Base-by-base conservation (phyloP, 2,329 filamentous ascomycete species). In the Dryadomyces sulphureus region DNA sequence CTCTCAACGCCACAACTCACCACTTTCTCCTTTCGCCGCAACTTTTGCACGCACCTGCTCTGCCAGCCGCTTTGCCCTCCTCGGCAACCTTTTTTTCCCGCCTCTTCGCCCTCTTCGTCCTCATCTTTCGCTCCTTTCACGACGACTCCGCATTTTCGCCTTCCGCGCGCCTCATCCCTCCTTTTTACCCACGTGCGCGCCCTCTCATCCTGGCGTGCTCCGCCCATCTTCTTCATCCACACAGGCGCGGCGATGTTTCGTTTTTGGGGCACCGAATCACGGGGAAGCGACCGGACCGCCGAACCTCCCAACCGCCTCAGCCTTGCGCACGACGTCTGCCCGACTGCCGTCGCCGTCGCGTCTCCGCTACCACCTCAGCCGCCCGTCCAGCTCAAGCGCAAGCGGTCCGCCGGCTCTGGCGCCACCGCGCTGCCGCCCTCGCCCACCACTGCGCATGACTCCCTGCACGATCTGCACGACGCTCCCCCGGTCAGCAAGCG, bases 241-340 rank as follows among this genome's bases (percentile, higher is more conserved):
- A 56, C 60, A 61, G 30, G 6, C 34, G 64, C 67, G 63, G 66
- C 67, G 63, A 79, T 79, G 75, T 78, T 79, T 63, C 68, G 72
- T 54, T 74, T 78, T 58, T 79, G 74, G 72, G 65, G 67, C 57
- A 68, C 70, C 56, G 75, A 77, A 56, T 63, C 69, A 53, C 68
- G 69, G 69, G 71, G 68, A 68, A 71, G 67, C 64, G 72, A 77
- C 48, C 68, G 66, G 61, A 61, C 65, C 52, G 58, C 67, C 56
- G 62, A 66, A 54, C 59, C 61, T 48, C 54, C 32, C 59, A 50
- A 50, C 43, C 38, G 45, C 17, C 43, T 59, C 58, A 51, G 53
- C 54, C 45, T 59, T 58, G 53, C 56, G 43, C 38, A 38, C 21
- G 19, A 35, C 22, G 19, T 44, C 38, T 35, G 40, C 16, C 34